phyloP scores from a whole-genome alignment of 257 asterid species.

The Scutellaria baicalensis region DNA sequence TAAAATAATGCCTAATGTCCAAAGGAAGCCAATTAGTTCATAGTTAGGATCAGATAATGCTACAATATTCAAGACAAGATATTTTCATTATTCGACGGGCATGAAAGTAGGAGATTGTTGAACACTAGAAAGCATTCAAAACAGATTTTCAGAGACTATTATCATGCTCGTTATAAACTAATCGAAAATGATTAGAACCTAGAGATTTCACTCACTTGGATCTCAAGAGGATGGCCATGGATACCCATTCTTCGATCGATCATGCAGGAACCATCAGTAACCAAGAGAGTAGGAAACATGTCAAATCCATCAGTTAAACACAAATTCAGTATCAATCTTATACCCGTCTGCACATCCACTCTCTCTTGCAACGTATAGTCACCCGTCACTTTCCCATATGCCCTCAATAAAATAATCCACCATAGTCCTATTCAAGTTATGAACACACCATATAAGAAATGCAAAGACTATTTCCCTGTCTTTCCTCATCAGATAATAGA shows the following conservation, averaged over 20 bases:
- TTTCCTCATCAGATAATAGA: too few species aligned
- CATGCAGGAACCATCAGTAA: constrained; percentile 86
- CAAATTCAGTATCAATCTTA: constrained; percentile 47
- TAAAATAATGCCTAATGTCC: constrained; percentile 53
- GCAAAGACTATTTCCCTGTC: not conserved
- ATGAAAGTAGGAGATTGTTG: too few species aligned
- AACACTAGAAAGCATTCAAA: too few species aligned
- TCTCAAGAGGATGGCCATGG: constrained; percentile 74
- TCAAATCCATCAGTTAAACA: constrained; percentile 68
- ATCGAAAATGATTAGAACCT: too few species aligned
- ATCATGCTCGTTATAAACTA: too few species aligned
- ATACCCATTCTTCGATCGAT: constrained; percentile 75
- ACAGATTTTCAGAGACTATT: too few species aligned
- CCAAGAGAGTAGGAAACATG: constrained; percentile 76
- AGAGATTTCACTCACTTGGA: constrained; percentile 37
- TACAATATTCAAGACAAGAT: too few species aligned
- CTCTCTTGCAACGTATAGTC: constrained; percentile 68
- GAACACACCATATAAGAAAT: constrained; percentile 2
- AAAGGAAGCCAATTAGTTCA: not conserved
- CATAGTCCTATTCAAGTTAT: constrained; percentile 47
- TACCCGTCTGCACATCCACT: constrained; percentile 78
- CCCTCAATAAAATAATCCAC: constrained; percentile 81
- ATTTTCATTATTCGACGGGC: too few species aligned
- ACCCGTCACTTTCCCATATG: constrained; percentile 74
- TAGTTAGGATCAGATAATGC: not conserved